A percentile compares a stretch with the other conserved stretches of the same genome.
Evolutionary conservation across 768 basidiomycete species (phyloP).

Genomic region (Collybia nuda): DNA sequence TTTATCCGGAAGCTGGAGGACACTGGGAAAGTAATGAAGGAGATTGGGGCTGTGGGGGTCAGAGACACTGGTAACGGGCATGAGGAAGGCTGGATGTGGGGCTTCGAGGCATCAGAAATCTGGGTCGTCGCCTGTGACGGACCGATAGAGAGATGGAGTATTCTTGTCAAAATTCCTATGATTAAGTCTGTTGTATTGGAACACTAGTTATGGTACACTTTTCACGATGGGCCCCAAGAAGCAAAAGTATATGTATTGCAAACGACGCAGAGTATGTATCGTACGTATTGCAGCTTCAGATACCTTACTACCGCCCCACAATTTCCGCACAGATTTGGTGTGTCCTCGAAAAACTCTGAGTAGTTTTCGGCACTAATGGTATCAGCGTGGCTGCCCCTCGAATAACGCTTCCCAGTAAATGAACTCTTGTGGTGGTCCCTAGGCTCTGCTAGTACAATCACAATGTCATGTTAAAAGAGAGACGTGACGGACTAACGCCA

Average conservation of each 20-base stretch:
- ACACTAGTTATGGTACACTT: too few relatives aligned
- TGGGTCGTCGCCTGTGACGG: slow-evolving; percentile 65
- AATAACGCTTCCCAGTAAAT: slow-evolving; percentile 21
- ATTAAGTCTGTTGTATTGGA: too few relatives aligned
- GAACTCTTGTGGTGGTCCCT: slow-evolving; percentile 28
- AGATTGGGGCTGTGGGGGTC: slow-evolving; percentile 17
- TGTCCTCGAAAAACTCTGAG: slow-evolving; percentile 25
- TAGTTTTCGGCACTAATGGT: slow-evolving; percentile 11
- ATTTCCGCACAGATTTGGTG: slow-evolving; percentile 26
- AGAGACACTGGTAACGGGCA: slow-evolving; percentile 29
- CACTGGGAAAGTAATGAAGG: slow-evolving; percentile 27
- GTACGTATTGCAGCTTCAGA: slow-evolving; percentile 15
- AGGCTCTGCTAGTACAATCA: too few relatives aligned
- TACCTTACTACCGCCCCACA: slow-evolving; percentile 23
- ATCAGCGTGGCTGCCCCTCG: slow-evolving; percentile 32
- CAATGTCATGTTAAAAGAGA: too few relatives aligned
- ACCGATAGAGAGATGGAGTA: slow-evolving; percentile 56
- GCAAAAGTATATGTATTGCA: too few relatives aligned
- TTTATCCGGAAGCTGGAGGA: slow-evolving; percentile 43
- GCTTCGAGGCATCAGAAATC: slow-evolving; percentile 48
- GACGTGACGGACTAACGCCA: slow-evolving; percentile 15
- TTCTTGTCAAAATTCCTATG: slow-evolving; percentile 35
- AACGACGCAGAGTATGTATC: background rate
- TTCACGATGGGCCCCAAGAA: too few relatives aligned
- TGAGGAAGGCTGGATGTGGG: slow-evolving; percentile 33